Percentiles rank a stretch among this genome's conserved stretches.
Evolutionary conservation across 2,329 filamentous ascomycete species (phyloP).

Genomic region (Cladophialophora psammophila): DNA sequence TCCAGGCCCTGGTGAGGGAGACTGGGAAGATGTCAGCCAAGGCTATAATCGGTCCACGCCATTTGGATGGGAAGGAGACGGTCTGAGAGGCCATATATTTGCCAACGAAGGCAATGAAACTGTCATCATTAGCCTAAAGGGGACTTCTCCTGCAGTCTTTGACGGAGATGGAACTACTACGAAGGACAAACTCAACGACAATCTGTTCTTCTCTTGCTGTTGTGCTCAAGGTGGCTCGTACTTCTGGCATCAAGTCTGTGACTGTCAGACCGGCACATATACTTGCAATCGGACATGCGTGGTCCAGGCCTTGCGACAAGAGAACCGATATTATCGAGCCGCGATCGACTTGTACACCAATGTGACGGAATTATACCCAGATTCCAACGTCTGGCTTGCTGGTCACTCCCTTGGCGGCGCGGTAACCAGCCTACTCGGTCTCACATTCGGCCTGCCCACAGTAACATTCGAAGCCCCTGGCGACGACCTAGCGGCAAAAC

Average conservation of each 20-base stretch:
- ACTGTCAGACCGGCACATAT: constrained; percentile 86
- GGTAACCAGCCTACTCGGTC: constrained; percentile 82
- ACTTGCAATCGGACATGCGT: constrained; percentile 94
- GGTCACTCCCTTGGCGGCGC: constrained; percentile 93
- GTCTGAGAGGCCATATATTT: constrained; percentile 90
- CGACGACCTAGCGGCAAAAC: constrained; percentile 83
- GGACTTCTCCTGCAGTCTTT: constrained; percentile 87
- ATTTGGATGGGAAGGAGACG: constrained; percentile 92
- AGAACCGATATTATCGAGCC: constrained; percentile 91
- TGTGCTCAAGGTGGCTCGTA: constrained; percentile 92
- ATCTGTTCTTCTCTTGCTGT: constrained; percentile 97
- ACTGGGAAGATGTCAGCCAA: constrained; percentile 82
- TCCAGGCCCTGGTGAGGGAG: constrained; percentile 70
- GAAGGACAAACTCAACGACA: constrained; percentile 97
- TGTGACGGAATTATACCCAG: constrained; percentile 85
- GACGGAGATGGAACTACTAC: constrained; percentile 97
- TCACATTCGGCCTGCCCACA: constrained; percentile 90
- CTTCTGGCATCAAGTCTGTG: constrained; percentile 90
- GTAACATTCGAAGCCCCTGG: constrained; percentile 93
- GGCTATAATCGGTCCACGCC: constrained; percentile 85
- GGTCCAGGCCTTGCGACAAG: constrained; percentile 73
- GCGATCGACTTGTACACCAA: constrained; percentile 90
- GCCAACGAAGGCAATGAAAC: constrained; percentile 85
- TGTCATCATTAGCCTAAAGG: constrained; percentile 90
- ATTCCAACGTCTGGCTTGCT: constrained; percentile 84